phyloP scores from a whole-genome alignment of 768 basidiomycete genomes.

The Hericium rajendrae region DNA sequence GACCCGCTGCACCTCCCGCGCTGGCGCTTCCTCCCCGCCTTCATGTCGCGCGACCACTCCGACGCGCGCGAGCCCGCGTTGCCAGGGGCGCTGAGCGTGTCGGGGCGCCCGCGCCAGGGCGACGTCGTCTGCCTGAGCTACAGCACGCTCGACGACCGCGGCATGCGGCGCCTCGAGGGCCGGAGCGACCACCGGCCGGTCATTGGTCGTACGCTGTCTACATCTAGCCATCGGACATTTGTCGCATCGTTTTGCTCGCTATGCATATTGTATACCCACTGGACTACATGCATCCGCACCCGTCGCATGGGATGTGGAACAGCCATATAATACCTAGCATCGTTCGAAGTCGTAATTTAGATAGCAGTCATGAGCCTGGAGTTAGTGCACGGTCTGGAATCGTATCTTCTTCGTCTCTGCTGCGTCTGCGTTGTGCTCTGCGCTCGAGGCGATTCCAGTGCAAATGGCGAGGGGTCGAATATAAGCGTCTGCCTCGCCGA shows the following conservation, averaged over 20 bases:
- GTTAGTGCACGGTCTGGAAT: conserved; percentile 57
- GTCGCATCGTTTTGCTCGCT: background rate
- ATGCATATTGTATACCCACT: background rate
- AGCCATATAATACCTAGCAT: conserved; percentile 35
- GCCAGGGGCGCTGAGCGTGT: background rate
- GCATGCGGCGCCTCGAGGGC: conserved; percentile 68
- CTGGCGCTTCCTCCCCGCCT: conserved; percentile 10
- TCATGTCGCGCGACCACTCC: conserved; percentile 8
- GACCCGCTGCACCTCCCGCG: background rate
- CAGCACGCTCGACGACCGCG: conserved; percentile 61
- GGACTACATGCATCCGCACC: background rate
- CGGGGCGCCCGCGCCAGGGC: conserved; percentile 38
- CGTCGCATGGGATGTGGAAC: background rate
- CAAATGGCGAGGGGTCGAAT: no score
- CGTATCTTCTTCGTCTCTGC: no score
- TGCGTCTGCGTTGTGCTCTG: no score
- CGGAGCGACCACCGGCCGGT: conserved; percentile 81
- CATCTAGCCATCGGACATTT: conserved; percentile 21
- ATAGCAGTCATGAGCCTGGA: conserved; percentile 99
- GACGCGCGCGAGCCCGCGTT: background rate
- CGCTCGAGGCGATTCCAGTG: no score
- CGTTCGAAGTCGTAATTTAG: conserved; percentile 97
- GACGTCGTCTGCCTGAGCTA: conserved; percentile 70
- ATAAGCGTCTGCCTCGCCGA: no score
- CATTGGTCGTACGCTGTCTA: conserved; percentile 67